Base-by-base conservation (phyloP, 169 alveolate genomes). In the Eimeria maxima region DNA sequence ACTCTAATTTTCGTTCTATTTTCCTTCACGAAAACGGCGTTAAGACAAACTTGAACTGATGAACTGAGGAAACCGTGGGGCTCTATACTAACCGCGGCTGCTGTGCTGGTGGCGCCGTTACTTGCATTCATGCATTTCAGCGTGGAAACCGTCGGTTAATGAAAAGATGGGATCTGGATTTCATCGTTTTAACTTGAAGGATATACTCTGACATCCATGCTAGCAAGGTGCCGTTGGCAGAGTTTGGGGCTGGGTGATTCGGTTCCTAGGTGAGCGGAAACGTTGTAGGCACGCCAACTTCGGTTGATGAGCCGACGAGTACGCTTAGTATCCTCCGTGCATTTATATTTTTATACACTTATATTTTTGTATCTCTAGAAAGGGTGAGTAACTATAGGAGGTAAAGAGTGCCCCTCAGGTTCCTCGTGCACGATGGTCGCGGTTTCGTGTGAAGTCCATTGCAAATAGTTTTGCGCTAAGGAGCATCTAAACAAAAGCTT, bases 201-300 rank as follows among this genome's bases (percentile, higher is more conserved):
- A 33, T 38, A 53, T 33, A 2, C 50, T 38, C 53, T 71, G 81
- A 71, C 29, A 47, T 29, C 18, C 38, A 53, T 27, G 81, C 81
- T 33, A 71, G 38, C 81, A 71, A 71, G 81, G 27, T 53, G 81
- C 53, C 29, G 6, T 50, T 13, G n/a, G 50, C 53, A 33, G 81
- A 33, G 53, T 29, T 69, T 71, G 81, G 81, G 81, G 81, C 81
- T 71, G 81, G 4, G 81, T 71, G 81, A 71, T 6, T 3, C 81
- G 29, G 38, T 38, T 14, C 50, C 2, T 60, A 13, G n/a, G 14
- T 4, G 81, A 71, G 18, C 50, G 53, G 18, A 16, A 71, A 7
- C 5, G 45, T 29, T 29, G 24, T 29, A 2, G 81, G 2, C 50
- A 27, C 81, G 6, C n/a, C 1, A 16, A 3, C 11, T 29, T 16